Conservation (phyloP, 192 early-diverging fungal species). For the Spizellomyces punctatus region DNA sequence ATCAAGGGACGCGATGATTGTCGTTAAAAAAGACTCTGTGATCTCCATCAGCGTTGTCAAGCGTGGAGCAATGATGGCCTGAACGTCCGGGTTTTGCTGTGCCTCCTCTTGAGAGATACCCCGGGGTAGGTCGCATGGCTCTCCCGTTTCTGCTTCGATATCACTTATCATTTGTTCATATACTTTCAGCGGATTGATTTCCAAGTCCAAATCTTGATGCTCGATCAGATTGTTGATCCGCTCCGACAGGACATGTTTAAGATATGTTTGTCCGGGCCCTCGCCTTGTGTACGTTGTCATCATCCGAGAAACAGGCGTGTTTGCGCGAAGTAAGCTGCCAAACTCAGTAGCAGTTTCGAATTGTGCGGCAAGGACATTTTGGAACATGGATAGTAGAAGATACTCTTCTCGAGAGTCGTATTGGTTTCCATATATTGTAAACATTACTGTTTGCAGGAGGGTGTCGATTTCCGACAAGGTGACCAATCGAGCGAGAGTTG, state of each 20-base stretch:
- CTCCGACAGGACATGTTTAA: conserved; percentile 80
- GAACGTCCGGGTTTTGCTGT: conserved; percentile 78
- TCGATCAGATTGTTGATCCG: conserved; percentile 81
- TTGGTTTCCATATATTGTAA: conserved; percentile 94
- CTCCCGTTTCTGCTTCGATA: conserved; percentile 67
- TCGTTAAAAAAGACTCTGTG: conserved; percentile 80
- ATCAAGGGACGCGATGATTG: conserved; percentile 79
- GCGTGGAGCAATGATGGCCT: conserved; percentile 81
- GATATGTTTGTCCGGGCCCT: conserved; percentile 89
- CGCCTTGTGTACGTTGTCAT: conserved; percentile 96
- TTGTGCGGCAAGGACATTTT: conserved; percentile 88
- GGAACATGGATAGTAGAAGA: conserved; percentile 93
- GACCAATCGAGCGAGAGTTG: conserved; percentile 79
- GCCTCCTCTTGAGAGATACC: conserved; percentile 84
- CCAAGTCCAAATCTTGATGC: conserved; percentile 81
- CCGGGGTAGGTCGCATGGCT: conserved; percentile 67
- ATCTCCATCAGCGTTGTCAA: conserved; percentile 84
- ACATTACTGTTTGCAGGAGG: conserved; percentile 94
- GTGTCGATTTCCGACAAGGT: conserved; percentile 91
- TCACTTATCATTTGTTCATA: conserved; percentile 84
- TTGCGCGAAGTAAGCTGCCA: conserved; percentile 85
- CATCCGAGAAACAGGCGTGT: conserved; percentile 97
- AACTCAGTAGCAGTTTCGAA: conserved; percentile 92
- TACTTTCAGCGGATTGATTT: conserved; percentile 94
- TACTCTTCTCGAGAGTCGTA: conserved; percentile 96